These are phyloP conservation scores for Phytophthora meadii DNA, from an alignment of 352 stramenopile genomes.

Conservation along the genomic window DNA sequence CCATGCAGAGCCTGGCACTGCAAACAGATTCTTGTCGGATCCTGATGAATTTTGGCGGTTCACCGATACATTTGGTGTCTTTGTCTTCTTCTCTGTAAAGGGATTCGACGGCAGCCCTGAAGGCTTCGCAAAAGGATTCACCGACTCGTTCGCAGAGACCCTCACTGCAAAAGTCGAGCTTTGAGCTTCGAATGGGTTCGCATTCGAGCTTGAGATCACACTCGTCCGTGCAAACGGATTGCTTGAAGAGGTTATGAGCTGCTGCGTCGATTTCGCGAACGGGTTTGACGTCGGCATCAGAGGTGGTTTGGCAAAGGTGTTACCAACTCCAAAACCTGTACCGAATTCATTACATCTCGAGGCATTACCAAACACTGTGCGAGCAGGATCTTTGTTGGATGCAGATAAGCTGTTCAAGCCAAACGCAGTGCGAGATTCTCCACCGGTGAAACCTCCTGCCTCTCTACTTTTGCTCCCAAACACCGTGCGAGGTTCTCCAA, in stretches of 20 bases:
- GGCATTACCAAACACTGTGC: no score
- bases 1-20: conserved; percentile 6
- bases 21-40: conserved; percentile 1
- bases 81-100: conserved; percentile 7
- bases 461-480: not conserved
- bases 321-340: not conserved
- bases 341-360: no score
- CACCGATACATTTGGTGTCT: not conserved
- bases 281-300: conserved; percentile 13
- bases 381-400: no score
- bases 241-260: not conserved
- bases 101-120: conserved; percentile 4
- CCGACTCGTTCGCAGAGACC: not conserved
- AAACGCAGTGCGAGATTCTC: conserved; percentile 8
- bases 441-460: not conserved
- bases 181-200: conserved; percentile 6
- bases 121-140: conserved; percentile 13
- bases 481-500: not conserved
- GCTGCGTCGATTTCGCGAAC: conserved; percentile 12
- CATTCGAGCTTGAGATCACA: conserved; percentile 1
- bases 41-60: not conserved
- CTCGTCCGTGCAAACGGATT: conserved; percentile 14
- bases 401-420: not conserved
- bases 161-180: conserved; percentile 9
- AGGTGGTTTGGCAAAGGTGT: conserved; percentile 9